Evolutionary conservation across 75 land plant species (phyloP).

Genomic region (Ceratopteris richardii): DNA sequence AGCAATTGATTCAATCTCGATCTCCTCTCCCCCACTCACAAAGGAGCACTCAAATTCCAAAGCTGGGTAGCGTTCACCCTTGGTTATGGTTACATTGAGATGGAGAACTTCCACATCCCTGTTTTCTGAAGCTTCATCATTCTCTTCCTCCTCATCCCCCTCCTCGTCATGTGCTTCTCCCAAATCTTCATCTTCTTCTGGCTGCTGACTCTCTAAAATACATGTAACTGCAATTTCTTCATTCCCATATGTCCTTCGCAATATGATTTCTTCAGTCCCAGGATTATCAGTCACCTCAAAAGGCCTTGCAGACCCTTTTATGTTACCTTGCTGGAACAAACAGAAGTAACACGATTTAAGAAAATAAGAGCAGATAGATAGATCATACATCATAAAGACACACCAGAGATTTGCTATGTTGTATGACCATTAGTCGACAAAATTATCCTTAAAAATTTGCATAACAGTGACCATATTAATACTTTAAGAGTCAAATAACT

Average conservation of each 20-base stretch:
- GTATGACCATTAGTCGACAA: too few species aligned
- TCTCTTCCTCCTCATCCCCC: constrained; percentile 16
- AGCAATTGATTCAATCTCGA: neutral
- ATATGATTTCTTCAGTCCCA: constrained; percentile 20
- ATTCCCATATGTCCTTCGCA: constrained; percentile 20
- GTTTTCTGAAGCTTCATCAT: neutral
- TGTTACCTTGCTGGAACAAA: constrained; percentile 3
- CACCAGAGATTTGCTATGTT: too few species aligned
- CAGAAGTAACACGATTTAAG: neutral
- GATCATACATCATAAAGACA: too few species aligned
- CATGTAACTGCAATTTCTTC: constrained; percentile 27
- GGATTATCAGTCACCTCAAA: constrained; percentile 21
- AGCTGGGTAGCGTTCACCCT: constrained; percentile 17
- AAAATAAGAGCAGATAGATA: too few species aligned
- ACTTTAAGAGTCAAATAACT: too few species aligned
- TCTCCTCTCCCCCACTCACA: neutral
- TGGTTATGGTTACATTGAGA: constrained; percentile 16
- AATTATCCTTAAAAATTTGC: too few species aligned
- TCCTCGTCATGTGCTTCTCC: constrained; percentile 18
- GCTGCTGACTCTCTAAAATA: constrained; percentile 11
- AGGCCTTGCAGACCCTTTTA: constrained; percentile 22
- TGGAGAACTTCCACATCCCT: constrained; percentile 10
- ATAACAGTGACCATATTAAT: too few species aligned
- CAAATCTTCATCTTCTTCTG: constrained; percentile 13
- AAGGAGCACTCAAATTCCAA: constrained; percentile 20